Percentiles rank a stretch among this genome's conserved stretches.
Conservation (phyloP, 2,329 filamentous ascomycete species). For the Pseudogymnoascus sp. region DNA sequence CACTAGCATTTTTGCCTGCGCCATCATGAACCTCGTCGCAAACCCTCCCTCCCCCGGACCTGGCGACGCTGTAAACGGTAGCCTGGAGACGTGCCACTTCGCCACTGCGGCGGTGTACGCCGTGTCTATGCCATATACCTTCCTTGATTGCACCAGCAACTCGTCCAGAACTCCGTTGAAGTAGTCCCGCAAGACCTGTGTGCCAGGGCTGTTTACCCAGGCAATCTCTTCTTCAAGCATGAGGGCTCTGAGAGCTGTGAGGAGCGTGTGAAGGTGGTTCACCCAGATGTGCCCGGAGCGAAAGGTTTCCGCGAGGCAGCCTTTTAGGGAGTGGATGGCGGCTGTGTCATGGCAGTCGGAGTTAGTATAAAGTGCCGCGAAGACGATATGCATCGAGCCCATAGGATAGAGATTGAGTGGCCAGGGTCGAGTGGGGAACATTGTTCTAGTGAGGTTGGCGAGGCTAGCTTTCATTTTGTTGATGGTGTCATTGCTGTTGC, state of each 20-base stretch:
- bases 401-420: not conserved
- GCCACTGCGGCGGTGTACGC: not conserved
- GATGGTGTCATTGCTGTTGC: not conserved
- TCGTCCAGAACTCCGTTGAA: not conserved
- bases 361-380: not conserved
- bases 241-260: not conserved
- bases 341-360: not conserved
- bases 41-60: not conserved
- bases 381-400: not conserved
- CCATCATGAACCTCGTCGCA: not conserved
- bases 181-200: not conserved
- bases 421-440: not conserved
- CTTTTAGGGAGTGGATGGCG: not conserved
- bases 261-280: not conserved
- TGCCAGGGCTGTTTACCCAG: not conserved
- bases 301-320: not conserved
- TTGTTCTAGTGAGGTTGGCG: not conserved
- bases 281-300: not conserved
- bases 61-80: not conserved
- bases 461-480: not conserved
- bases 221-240: not conserved
- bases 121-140: not conserved
- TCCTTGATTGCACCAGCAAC: not conserved
- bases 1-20: not conserved
- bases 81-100: not conserved